Evolutionary conservation across 2,329 filamentous ascomycete genomes (phyloP).

Genomic region (Fusarium neocosmosporiellum): DNA sequence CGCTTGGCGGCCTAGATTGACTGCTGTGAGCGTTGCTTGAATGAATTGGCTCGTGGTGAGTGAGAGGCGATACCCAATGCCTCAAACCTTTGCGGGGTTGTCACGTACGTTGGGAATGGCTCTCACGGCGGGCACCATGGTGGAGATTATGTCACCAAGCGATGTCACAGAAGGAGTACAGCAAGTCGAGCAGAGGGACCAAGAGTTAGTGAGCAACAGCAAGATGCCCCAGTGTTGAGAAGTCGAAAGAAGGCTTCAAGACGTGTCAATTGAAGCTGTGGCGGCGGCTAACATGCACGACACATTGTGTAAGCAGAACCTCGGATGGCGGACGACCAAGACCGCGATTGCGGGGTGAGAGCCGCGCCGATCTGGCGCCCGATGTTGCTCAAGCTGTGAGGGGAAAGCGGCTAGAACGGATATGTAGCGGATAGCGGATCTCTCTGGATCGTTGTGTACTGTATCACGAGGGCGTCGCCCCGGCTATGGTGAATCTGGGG

Average conservation of each 20-base stretch:
- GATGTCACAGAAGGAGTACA: not conserved
- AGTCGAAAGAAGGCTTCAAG: conserved; percentile 4
- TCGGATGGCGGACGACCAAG: conserved; percentile 33
- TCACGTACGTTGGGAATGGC: conserved; percentile 49
- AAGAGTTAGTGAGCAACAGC: not conserved
- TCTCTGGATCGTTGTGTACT: not conserved
- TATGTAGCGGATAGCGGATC: conserved; percentile 9
- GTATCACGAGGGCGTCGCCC: not conserved
- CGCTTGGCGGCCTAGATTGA: conserved; percentile 65
- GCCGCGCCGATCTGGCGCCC: conserved; percentile 26
- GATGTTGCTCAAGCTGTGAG: conserved; percentile 32
- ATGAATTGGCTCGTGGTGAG: not conserved
- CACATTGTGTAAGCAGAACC: conserved; percentile 23
- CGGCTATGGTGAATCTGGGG: not conserved
- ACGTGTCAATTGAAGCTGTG: conserved; percentile 12
- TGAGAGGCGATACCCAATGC: not conserved
- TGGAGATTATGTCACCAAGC: conserved; percentile 16
- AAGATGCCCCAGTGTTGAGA: not conserved
- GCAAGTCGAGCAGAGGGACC: not conserved
- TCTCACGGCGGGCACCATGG: conserved; percentile 47
- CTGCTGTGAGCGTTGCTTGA: conserved; percentile 4
- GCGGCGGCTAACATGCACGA: conserved; percentile 18
- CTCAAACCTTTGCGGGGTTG: not conserved
- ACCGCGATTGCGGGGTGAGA: conserved; percentile 37
- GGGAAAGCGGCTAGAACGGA: conserved; percentile 27